These are phyloP conservation scores for Cylindrotheca fusiformis DNA, from an alignment of 108 stramenopile genomes.

Conservation along the genomic window DNA sequence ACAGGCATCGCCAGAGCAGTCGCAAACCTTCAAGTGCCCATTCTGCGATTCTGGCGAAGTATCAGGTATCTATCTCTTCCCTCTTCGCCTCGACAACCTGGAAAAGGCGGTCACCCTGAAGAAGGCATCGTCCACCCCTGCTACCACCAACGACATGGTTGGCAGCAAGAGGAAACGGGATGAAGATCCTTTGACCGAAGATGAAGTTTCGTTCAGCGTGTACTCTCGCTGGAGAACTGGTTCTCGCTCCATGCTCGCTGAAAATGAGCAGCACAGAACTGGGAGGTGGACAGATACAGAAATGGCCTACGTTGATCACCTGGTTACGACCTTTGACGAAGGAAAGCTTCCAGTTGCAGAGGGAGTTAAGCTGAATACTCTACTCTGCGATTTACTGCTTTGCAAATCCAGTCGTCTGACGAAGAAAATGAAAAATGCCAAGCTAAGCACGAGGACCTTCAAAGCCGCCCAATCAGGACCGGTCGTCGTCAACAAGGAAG, in stretches of 20 bases:
- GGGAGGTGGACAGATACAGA: slow-evolving; percentile 72
- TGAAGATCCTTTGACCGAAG: not conserved
- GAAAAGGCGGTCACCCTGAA: slow-evolving; percentile 8
- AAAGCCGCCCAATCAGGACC: not conserved
- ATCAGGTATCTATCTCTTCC: slow-evolving; percentile 5
- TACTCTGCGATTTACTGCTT: slow-evolving; percentile 55
- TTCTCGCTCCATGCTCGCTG: not conserved
- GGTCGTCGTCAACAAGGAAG: not conserved
- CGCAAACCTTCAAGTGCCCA: not conserved
- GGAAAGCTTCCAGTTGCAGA: slow-evolving; percentile 51
- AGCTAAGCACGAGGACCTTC: slow-evolving; percentile 40
- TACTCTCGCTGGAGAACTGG: not conserved
- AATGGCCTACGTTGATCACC: slow-evolving; percentile 42
- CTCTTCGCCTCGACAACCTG: slow-evolving; percentile 6
- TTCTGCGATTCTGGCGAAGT: slow-evolving; percentile 6
- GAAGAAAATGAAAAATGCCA: slow-evolving; percentile 40
- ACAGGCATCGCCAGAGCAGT: not conserved
- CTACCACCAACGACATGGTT: not conserved
- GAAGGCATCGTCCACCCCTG: not conserved
- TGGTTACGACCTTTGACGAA: slow-evolving; percentile 56
- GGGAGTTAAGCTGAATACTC: slow-evolving; percentile 59
- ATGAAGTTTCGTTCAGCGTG: slow-evolving; percentile 7
- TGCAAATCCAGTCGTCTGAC: slow-evolving; percentile 62
- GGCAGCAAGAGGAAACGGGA: slow-evolving; percentile 9
- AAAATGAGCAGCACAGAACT: slow-evolving; percentile 45